Evolutionary conservation across 2,329 filamentous ascomycete genomes (phyloP).

Genomic region (Epichloe festucae): DNA sequence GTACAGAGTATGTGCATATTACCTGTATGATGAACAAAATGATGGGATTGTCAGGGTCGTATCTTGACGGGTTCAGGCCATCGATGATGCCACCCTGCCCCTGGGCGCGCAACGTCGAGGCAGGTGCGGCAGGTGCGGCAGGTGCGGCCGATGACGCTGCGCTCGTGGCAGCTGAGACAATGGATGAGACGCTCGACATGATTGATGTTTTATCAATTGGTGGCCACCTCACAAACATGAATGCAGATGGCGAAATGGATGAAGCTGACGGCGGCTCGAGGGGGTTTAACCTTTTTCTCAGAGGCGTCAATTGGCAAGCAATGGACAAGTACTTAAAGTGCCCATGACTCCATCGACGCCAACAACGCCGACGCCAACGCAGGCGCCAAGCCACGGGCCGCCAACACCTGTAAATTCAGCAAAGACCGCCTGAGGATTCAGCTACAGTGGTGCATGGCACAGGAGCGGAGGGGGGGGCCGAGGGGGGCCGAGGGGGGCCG

Average conservation of each 20-base stretch:
- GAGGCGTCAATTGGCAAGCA: background rate
- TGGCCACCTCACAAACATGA: background rate
- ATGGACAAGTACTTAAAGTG: background rate
- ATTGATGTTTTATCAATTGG: background rate
- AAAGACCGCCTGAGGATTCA: background rate
- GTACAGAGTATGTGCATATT: constrained; percentile 4
- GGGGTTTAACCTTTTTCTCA: background rate
- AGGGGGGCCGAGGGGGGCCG: no score
- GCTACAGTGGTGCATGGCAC: no score
- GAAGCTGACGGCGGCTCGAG: background rate
- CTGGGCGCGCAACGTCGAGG: constrained; percentile 18
- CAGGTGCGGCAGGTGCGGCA: constrained; percentile 8
- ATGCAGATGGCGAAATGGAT: background rate
- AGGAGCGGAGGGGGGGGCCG: no score
- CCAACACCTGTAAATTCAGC: background rate
- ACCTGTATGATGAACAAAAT: constrained; percentile 65
- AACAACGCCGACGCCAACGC: background rate
- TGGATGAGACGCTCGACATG: constrained; percentile 6
- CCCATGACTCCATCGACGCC: background rate
- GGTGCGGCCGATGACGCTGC: constrained; percentile 15
- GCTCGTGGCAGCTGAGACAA: constrained; percentile 11
- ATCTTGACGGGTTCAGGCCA: constrained; percentile 53
- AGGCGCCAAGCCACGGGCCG: background rate
- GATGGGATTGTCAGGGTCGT: constrained; percentile 59
- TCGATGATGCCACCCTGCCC: constrained; percentile 54